Base-by-base conservation (phyloP, 2,329 filamentous ascomycete species). In the Fusarium zealandicum region DNA sequence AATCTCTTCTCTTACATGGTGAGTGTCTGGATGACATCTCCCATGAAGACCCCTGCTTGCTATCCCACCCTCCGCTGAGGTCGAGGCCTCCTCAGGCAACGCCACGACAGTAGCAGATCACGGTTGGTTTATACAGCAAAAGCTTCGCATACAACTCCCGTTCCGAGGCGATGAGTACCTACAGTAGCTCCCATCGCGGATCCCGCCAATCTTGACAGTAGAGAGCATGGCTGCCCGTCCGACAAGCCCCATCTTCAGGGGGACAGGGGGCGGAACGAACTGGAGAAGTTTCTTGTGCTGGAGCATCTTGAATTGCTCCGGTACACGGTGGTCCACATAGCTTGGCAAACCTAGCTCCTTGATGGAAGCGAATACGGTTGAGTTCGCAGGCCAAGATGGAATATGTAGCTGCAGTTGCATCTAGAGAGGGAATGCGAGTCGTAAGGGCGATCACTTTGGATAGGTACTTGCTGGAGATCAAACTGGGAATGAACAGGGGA, bases 71-170 rank as follows among this genome's bases (percentile, higher is more conserved):
- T 47, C 14, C 14, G 16, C 20, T 30, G 9, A 46, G 33, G 53
- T 45, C 54, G 58, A 48, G 44, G 62, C 51, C 44, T 6, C 32
- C 33, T 36, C 44, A 12, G 37, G 31, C 36, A 58, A 43, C 43
- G 27, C 20, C 42, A 18, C 44, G 54, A 37, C 30, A 47, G 30
- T 62, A 18, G 28, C 27, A 41, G 35, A 35, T 44, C 37, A 28
- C 31, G 18, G 59, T 56, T 62, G 59, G 59, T 56, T 55, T 44
- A 31, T 52, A 27, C 38, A 20, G 30, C 13, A 58, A 18, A 41
- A 20, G 39, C 31, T 36, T 57, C 57, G 55, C 27, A 39, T 49
- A 33, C 18, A 32, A 44, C 36, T 51, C 50, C 45, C 14, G 20
- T 45, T 38, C 36, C 25, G 32, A 51, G 35, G 40, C 32, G 31